These are phyloP conservation scores for Candida awuae DNA, from an alignment of 805 yeast species.

Conservation along the genomic window DNA sequence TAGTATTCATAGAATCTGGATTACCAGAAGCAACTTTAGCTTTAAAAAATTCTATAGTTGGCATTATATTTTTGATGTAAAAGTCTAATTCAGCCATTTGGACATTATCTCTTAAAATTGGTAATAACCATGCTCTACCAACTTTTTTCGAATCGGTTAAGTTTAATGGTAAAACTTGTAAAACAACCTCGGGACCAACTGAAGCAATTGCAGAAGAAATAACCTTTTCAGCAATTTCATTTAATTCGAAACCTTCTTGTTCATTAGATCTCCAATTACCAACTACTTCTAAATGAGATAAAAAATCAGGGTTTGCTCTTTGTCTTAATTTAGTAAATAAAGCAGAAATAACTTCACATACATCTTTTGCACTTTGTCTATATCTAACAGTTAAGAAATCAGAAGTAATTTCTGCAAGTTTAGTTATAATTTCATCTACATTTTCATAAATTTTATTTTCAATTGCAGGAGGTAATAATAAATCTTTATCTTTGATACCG, in stretches of 20 bases:
- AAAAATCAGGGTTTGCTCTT: constrained; percentile 63
- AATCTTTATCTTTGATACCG: constrained; percentile 50
- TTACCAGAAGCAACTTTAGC: constrained; percentile 35
- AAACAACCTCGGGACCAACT: constrained; percentile 80
- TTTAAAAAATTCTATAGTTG: constrained; percentile 51
- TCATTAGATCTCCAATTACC: constrained; percentile 86
- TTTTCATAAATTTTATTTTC: constrained; percentile 45
- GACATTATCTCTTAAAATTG: constrained; percentile 80
- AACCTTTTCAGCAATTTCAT: constrained; percentile 71
- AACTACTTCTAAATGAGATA: constrained; percentile 57
- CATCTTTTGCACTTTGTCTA: constrained; percentile 67
- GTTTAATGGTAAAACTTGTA: constrained; percentile 71
- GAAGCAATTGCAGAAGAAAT: constrained; percentile 71
- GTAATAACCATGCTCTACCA: constrained; percentile 96
- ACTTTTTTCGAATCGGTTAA: constrained; percentile 49
- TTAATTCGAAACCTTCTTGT: constrained; percentile 53
- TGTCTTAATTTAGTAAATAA: constrained; percentile 54
- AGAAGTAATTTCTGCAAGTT: constrained; percentile 42
- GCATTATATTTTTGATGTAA: constrained; percentile 57
- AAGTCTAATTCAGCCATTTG: constrained; percentile 59
- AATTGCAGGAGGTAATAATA: constrained; percentile 46
- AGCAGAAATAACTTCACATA: constrained; percentile 59
- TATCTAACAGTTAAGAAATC: constrained; percentile 65
- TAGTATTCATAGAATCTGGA: constrained; percentile 57
- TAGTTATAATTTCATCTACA: constrained; percentile 45